phyloP scores from a whole-genome alignment of 2,329 filamentous ascomycete species.

The Xylariales sp. region DNA sequence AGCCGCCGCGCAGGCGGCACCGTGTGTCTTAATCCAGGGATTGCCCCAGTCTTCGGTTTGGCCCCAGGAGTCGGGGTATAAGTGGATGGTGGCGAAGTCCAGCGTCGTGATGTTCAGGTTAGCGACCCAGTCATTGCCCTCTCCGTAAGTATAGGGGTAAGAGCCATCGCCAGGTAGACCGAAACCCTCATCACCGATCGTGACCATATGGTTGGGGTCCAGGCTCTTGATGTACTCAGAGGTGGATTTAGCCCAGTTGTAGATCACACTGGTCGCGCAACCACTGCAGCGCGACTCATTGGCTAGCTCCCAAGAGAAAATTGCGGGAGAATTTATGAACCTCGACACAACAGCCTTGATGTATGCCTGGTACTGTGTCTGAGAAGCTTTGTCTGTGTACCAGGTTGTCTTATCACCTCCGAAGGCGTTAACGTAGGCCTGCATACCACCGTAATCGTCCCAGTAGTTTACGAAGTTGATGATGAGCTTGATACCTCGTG shows the following conservation, averaged over 20 bases:
- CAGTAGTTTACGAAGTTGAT: constrained; percentile 67
- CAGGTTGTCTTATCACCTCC: constrained; percentile 49
- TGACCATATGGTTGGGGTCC: constrained; percentile 59
- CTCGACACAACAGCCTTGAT: constrained; percentile 43
- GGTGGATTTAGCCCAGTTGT: constrained; percentile 52
- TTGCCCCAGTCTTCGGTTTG: constrained; percentile 27
- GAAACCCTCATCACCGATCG: constrained; percentile 54
- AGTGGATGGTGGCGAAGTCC: constrained; percentile 45
- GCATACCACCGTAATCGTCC: constrained; percentile 64
- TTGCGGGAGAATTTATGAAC: constrained; percentile 41
- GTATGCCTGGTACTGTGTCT: constrained; percentile 51
- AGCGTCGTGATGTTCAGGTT: constrained; percentile 46
- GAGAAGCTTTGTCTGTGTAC: constrained; percentile 50
- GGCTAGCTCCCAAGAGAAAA: constrained; percentile 52
- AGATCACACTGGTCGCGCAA: constrained; percentile 50
- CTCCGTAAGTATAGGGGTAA: constrained; percentile 46
- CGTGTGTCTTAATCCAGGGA: constrained; percentile 32
- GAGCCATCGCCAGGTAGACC: constrained; percentile 42
- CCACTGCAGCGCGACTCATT: constrained; percentile 56
- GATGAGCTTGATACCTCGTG: constrained; percentile 57
- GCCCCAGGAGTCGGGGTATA: constrained; percentile 33
- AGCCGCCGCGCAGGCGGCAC: constrained; percentile 31
- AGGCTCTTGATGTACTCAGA: constrained; percentile 61
- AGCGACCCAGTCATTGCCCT: constrained; percentile 48
- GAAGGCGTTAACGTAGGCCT: constrained; percentile 54